Evolutionary conservation across 2,329 filamentous ascomycete species (phyloP).

Genomic region (Penicillium brasilianum): DNA sequence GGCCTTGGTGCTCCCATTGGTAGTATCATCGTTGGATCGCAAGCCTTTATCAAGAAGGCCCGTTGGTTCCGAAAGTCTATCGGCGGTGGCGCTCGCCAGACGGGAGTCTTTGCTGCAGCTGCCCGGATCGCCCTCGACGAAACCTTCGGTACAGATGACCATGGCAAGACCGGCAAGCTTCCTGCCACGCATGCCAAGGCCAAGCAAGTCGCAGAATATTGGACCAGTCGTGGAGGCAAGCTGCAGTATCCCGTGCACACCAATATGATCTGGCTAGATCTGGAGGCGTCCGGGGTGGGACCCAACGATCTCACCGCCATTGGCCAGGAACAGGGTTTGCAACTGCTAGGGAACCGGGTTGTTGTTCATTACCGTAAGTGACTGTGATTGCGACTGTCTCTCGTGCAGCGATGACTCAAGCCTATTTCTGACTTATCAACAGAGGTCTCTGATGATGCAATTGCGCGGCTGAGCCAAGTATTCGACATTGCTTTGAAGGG

Average conservation of each 20-base stretch:
- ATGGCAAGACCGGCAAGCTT: conserved; percentile 67
- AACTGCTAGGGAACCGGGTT: conserved; percentile 61
- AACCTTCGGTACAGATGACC: conserved; percentile 68
- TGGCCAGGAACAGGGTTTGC: conserved; percentile 63
- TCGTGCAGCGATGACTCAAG: conserved; percentile 4
- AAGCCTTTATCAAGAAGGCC: conserved; percentile 66
- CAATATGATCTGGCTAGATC: conserved; percentile 90
- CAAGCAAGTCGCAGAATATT: conserved; percentile 66
- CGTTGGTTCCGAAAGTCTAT: conserved; percentile 81
- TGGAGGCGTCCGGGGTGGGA: conserved; percentile 64
- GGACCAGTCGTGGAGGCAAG: conserved; percentile 72
- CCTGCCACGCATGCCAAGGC: conserved; percentile 66
- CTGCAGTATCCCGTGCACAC: conserved; percentile 74
- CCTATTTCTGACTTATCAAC: conserved; percentile 31
- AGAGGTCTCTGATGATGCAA: conserved; percentile 69
- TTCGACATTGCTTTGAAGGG: conserved; percentile 53
- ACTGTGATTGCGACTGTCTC: conserved; percentile 51
- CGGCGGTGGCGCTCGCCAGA: conserved; percentile 77
- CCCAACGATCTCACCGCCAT: conserved; percentile 59
- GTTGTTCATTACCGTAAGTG: conserved; percentile 69
- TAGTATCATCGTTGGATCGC: conserved; percentile 69
- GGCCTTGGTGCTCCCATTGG: conserved; percentile 82
- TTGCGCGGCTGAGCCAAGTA: conserved; percentile 61
- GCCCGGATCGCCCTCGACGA: conserved; percentile 79
- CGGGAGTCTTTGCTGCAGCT: conserved; percentile 75